Conservation (phyloP, 495 filamentous ascomycete genomes). For the Lophiotrema nucula region DNA sequence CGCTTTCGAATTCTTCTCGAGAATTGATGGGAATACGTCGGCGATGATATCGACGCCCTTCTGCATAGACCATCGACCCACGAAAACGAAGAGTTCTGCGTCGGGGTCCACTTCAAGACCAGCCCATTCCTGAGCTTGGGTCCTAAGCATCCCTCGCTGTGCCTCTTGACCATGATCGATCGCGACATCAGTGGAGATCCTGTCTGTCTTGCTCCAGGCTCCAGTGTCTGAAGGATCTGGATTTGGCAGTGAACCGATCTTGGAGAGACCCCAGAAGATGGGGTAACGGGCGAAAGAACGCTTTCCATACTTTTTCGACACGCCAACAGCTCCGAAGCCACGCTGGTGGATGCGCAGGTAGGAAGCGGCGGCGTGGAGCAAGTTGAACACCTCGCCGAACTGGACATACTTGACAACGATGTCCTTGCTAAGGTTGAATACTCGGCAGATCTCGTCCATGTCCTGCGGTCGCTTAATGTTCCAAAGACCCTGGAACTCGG, state of each 20-base stretch:
- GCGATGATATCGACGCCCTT: conserved; percentile 78
- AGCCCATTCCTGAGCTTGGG: conserved; percentile 77
- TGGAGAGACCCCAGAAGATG: conserved; percentile 73
- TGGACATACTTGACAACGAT: conserved; percentile 60
- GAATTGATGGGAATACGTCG: conserved; percentile 68
- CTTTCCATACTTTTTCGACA: conserved; percentile 73
- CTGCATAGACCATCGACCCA: conserved; percentile 76
- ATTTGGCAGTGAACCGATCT: conserved; percentile 70
- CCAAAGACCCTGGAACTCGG: conserved; percentile 74
- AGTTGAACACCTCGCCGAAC: conserved; percentile 69
- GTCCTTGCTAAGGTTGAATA: conserved; percentile 61
- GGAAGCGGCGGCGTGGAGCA: conserved; percentile 70
- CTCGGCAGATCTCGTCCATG: conserved; percentile 65
- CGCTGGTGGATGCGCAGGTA: conserved; percentile 74
- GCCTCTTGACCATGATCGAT: conserved; percentile 61
- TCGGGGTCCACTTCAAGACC: conserved; percentile 62
- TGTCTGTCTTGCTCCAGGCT: conserved; percentile 56
- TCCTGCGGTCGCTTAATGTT: conserved; percentile 70
- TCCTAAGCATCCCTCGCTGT: conserved; percentile 55
- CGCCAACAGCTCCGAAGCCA: conserved; percentile 73
- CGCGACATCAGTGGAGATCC: conserved; percentile 51
- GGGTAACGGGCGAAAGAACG: conserved; percentile 72
- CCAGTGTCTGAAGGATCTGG: conserved; percentile 74
- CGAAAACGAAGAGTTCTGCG: conserved; percentile 75
- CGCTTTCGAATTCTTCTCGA: conserved; percentile 65